Conservation (phyloP, 345 rosid genomes). For the Populus euphratica region DNA sequence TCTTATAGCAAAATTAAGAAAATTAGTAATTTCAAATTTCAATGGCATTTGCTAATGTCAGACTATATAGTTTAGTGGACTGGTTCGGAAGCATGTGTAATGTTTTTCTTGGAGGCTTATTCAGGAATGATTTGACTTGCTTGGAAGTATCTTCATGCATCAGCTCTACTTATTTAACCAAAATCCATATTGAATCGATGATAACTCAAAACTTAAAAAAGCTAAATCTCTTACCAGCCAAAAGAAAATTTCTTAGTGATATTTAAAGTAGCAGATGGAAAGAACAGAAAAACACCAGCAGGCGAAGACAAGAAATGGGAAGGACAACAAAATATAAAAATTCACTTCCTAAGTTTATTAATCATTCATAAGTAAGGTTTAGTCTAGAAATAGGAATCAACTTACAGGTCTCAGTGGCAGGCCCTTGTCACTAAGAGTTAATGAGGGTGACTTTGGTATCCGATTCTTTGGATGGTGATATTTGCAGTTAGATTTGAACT, state of each 20-base stretch:
- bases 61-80: neutral
- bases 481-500: conserved; percentile 77
- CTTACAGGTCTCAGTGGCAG: conserved; percentile 96
- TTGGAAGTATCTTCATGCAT: neutral
- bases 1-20: neutral
- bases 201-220: neutral
- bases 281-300: neutral
- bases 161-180: neutral
- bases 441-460: conserved; percentile 43
- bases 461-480: conserved; percentile 81
- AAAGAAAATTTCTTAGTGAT: neutral
- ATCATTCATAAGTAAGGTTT: neutral
- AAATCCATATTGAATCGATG: neutral
- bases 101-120: neutral
- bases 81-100: neutral
- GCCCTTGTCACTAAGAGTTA: conserved; percentile 75
- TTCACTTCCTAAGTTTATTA: neutral
- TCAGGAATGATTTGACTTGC: neutral
- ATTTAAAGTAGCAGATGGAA: neutral
- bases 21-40: neutral
- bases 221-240: neutral
- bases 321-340: neutral
- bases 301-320: neutral
- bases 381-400: conserved; percentile 6
- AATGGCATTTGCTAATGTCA: neutral